Percentiles rank a stretch among this genome's conserved stretches.
phyloP scores from a whole-genome alignment of 352 stramenopile species.

The Globisporangium takayamanum region DNA sequence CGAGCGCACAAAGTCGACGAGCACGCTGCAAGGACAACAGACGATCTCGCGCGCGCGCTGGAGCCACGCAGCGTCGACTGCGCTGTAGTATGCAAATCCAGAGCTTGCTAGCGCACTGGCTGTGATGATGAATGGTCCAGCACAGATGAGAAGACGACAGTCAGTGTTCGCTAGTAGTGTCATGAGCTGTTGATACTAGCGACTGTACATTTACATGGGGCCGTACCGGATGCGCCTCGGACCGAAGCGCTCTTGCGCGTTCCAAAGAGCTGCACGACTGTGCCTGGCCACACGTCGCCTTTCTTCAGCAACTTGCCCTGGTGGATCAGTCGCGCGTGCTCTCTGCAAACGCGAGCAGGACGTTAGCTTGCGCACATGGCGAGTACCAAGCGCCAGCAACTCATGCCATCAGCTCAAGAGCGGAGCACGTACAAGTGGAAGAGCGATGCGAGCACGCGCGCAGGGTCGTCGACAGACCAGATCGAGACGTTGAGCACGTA shows the following conservation, averaged over 20 bases:
- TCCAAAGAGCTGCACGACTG: conserved; percentile 78
- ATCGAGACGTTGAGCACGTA: conserved; percentile 79
- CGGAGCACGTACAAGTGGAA: conserved; percentile 58
- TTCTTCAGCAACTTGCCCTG: conserved; percentile 79
- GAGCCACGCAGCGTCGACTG: conserved; percentile 28
- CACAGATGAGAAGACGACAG: background rate
- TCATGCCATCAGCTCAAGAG: background rate
- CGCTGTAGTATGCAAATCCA: conserved; percentile 18
- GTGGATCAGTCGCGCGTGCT: conserved; percentile 71
- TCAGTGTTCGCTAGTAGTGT: background rate
- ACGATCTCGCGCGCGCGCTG: conserved; percentile 38
- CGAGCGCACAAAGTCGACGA: conserved; percentile 67
- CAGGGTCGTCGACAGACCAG: conserved; percentile 67
- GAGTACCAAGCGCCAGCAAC: background rate
- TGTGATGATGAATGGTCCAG: too few species aligned
- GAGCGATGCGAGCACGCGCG: conserved; percentile 46
- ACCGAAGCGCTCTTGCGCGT: conserved; percentile 30
- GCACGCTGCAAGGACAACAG: conserved; percentile 56
- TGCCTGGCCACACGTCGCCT: conserved; percentile 73
- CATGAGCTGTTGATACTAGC: too few species aligned
- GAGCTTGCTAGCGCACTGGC: background rate
- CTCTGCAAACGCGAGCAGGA: conserved; percentile 16
- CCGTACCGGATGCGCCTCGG: too few species aligned
- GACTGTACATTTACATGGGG: too few species aligned
- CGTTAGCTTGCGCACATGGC: background rate